These are phyloP conservation scores for Rhododendron molle DNA, from an alignment of 148 eudicot genomes.

Conservation along the genomic window DNA sequence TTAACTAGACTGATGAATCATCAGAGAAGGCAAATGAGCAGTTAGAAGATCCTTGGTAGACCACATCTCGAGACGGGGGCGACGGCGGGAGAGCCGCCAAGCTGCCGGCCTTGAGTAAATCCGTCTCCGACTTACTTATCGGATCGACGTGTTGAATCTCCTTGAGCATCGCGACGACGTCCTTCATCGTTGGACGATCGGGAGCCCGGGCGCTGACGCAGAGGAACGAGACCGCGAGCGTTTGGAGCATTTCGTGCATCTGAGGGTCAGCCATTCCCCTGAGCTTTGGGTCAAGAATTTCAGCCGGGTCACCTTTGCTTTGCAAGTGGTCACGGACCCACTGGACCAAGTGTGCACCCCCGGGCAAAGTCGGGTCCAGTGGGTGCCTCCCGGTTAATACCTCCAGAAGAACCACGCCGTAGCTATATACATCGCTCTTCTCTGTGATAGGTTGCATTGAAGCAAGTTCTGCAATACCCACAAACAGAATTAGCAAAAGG, in stretches of 20 bases:
- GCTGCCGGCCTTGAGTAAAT: conserved; percentile 43
- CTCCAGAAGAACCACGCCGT: conserved; percentile 83
- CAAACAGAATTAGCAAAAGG: not conserved
- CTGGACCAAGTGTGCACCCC: conserved; percentile 78
- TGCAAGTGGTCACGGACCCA: conserved; percentile 85
- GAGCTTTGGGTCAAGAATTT: conserved; percentile 79
- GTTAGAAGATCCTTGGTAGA: conserved; percentile 69
- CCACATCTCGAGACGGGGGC: conserved; percentile 42
- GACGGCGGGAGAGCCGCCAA: conserved; percentile 34
- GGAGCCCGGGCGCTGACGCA: conserved; percentile 62
- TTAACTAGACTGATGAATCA: conserved; percentile 37
- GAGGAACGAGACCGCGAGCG: conserved; percentile 81
- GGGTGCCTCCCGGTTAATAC: conserved; percentile 96
- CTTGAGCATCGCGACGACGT: conserved; percentile 87
- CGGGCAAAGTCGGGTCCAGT: conserved; percentile 81
- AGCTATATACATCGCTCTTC: conserved; percentile 95
- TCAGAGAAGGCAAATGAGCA: conserved; percentile 90
- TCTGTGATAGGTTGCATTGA: conserved; percentile 74
- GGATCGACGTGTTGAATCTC: conserved; percentile 72
- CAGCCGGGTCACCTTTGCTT: conserved; percentile 58
- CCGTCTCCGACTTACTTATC: conserved; percentile 34
- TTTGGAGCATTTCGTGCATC: conserved; percentile 92
- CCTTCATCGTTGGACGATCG: conserved; percentile 94
- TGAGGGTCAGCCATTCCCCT: conserved; percentile 89
- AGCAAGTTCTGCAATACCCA: conserved; percentile 57